Evolutionary conservation across 805 yeast species (phyloP), one percentile per base, ranked within the genome.

Genomic region (Clavispora asparagi): DNA sequence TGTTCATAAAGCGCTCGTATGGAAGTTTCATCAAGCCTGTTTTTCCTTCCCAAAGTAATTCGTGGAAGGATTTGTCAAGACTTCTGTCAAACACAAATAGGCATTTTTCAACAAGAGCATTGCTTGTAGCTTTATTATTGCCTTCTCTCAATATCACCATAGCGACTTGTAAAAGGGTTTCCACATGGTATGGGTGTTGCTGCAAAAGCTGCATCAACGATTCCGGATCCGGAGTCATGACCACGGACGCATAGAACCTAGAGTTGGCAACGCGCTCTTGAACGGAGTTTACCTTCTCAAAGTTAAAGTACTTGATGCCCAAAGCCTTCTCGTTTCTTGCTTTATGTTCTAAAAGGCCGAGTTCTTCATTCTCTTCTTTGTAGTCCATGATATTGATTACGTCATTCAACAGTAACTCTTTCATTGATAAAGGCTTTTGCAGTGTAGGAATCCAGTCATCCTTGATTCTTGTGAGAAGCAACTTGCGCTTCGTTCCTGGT

Each of bases 391-490:
- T 61, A 49, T 56, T 62, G 51, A 73, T 54, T 2, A 78, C 51
- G 12, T 78, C 78, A 1, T 61, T 64, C 0, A 49, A 47, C 0
- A 58, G 61, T 10, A 84, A 50, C 54, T 80, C 82, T 12, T 78
- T 81, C 87, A 85, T 80, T 0, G 63, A 56, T 35, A 87, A 56
- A 12, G 85, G 84, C 49, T 81, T 83, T 46, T 74, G 72, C 26
- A 76, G 65, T 0, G 87, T 79, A 1, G 95, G 95, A 7, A 86
- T 59, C 87, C 91, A 87, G 59, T 86, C 91, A 49, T 85, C 90
- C 59, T 85, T 77, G 39, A 88, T 80, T 56, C 83, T 82, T 0
- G 95, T 82, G 49, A 89, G 68, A 11, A 77, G 69, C 41, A 88
- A 65, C 54, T 85, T 85, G 51, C 89, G 74, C 0, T 80, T 64